Evolutionary conservation across 1,284 basidiomycete genomes (phyloP).

Genomic region (Irpex lacteus): DNA sequence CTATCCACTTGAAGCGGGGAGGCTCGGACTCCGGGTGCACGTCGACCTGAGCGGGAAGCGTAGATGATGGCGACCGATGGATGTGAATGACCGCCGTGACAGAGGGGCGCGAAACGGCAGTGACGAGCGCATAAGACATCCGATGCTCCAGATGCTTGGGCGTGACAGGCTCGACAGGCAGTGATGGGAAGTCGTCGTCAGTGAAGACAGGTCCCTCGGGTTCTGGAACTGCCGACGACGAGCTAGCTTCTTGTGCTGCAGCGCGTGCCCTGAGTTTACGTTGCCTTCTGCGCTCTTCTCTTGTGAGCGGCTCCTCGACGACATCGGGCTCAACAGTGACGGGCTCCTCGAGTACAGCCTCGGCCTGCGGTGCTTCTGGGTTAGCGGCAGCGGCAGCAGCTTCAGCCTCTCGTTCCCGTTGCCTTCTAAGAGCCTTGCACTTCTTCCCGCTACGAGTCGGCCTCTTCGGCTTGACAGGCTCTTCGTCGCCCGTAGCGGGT

Average conservation of each 20-base stretch:
- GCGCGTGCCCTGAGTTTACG: background rate
- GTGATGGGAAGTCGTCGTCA: background rate
- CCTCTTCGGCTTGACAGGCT: background rate
- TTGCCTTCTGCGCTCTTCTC: background rate
- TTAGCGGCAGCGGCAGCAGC: background rate
- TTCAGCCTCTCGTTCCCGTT: background rate
- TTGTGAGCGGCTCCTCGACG: background rate
- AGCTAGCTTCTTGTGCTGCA: background rate
- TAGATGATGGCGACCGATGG: background rate
- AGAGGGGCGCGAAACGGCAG: background rate
- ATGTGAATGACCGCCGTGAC: background rate
- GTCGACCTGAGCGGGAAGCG: background rate
- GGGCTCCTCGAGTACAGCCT: background rate
- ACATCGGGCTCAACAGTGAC: background rate
- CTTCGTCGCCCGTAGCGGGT: background rate
- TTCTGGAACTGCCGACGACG: background rate
- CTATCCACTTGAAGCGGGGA: background rate
- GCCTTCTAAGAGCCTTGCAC: background rate
- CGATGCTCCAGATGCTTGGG: background rate
- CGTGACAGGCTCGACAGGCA: background rate
- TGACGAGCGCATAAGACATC: background rate
- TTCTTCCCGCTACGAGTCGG: background rate
- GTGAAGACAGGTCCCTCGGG: background rate
- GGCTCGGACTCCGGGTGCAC: background rate
- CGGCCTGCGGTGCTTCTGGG: background rate